Evolutionary conservation across 768 basidiomycete species (phyloP).

Genomic region (Lactifluus rugatus): DNA sequence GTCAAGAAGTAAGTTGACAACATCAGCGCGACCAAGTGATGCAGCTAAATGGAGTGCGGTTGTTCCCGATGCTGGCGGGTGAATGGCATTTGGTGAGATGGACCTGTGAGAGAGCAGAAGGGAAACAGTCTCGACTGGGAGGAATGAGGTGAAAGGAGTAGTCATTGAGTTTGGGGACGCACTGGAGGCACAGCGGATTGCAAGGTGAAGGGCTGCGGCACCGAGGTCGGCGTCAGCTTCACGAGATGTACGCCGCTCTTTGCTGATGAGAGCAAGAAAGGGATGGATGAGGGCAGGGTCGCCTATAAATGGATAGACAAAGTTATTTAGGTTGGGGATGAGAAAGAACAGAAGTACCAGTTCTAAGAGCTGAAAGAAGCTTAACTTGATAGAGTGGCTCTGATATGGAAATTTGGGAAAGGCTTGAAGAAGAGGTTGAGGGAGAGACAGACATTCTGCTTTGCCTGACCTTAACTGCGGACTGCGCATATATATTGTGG

Average conservation of each 20-base stretch:
- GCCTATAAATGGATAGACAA: constrained; percentile 35
- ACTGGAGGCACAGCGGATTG: constrained; percentile 75
- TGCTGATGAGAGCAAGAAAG: constrained; percentile 66
- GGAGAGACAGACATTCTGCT: background rate
- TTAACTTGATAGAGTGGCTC: constrained; percentile 35
- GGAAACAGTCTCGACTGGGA: constrained; percentile 54
- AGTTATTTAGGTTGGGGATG: background rate
- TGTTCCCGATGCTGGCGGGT: constrained; percentile 60
- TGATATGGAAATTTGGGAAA: background rate
- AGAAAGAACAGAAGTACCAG: constrained; percentile 22
- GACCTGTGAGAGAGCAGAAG: constrained; percentile 62
- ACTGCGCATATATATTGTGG: background rate
- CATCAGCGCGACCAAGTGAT: constrained; percentile 58
- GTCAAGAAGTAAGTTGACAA: constrained; percentile 67
- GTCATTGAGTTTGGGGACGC: constrained; percentile 22
- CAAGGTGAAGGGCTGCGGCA: constrained; percentile 70
- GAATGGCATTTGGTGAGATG: constrained; percentile 69
- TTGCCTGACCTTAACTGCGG: background rate
- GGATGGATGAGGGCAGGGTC: constrained; percentile 75
- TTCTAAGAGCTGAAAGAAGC: constrained; percentile 33
- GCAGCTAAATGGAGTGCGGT: constrained; percentile 72
- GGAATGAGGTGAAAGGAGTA: background rate
- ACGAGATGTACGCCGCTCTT: constrained; percentile 44
- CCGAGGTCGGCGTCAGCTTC: constrained; percentile 51
- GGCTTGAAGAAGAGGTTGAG: background rate